Conservation (phyloP, 2,329 filamentous ascomycete species). For the Blastomyces gilchristii region DNA sequence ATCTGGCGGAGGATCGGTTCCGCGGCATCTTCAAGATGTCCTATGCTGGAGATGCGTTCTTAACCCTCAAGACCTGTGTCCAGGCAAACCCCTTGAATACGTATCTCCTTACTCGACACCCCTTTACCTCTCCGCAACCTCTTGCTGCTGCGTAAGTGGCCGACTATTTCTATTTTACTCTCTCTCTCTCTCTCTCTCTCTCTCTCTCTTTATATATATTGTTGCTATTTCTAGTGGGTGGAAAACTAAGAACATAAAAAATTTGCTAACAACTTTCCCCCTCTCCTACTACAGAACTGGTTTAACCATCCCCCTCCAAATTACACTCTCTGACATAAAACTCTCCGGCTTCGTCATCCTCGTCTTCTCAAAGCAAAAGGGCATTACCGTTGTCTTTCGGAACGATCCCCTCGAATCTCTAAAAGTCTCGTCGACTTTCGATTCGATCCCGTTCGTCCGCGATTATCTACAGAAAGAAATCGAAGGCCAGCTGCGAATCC, state of each 20-base stretch:
- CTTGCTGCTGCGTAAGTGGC: slow-evolving; percentile 61
- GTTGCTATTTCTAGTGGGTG: background rate
- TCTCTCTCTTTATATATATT: background rate
- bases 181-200: too few species aligned
- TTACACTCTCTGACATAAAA: slow-evolving; percentile 90
- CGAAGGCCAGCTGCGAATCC: slow-evolving; percentile 76
- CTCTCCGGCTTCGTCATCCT: slow-evolving; percentile 94
- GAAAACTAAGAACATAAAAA: background rate
- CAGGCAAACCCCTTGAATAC: slow-evolving; percentile 98
- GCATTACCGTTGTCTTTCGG: slow-evolving; percentile 88
- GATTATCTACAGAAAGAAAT: slow-evolving; percentile 96
- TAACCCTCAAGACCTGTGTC: slow-evolving; percentile 90
- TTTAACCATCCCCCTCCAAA: slow-evolving; percentile 92
- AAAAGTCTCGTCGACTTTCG: slow-evolving; percentile 97
- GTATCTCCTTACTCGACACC: slow-evolving; percentile 80
- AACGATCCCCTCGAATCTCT: slow-evolving; percentile 97
- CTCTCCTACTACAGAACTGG: slow-evolving; percentile 47
- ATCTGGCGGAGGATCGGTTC: slow-evolving; percentile 93
- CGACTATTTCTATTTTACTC: background rate
- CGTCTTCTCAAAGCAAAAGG: slow-evolving; percentile 96
- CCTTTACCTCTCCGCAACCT: slow-evolving; percentile 85
- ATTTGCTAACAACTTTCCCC: background rate
- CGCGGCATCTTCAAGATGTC: slow-evolving; percentile 99
- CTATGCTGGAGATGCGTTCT: slow-evolving; percentile 87
- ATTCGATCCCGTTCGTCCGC: slow-evolving; percentile 95